phyloP scores from a whole-genome alignment of 345 rosid genomes.

The Noccaea bulbosa region DNA sequence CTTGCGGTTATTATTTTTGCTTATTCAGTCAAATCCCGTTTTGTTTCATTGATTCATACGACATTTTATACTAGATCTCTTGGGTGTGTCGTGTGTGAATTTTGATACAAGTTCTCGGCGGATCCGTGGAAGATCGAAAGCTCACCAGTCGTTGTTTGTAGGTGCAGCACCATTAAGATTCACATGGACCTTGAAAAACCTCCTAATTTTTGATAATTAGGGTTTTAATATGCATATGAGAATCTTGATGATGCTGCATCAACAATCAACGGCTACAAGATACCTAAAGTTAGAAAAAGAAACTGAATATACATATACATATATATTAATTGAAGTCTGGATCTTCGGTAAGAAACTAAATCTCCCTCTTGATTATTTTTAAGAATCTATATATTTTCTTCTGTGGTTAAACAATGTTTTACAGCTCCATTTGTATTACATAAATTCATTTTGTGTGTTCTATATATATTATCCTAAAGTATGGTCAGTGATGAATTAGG shows the following conservation, averaged over 20 bases:
- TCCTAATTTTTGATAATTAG: slow-evolving; percentile 22
- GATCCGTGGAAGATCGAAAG: slow-evolving; percentile 38
- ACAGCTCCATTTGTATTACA: neutral
- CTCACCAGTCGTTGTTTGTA: slow-evolving; percentile 69
- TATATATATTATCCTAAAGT: neutral
- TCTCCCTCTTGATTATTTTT: slow-evolving; percentile 2
- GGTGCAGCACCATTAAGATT: slow-evolving; percentile 97
- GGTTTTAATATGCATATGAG: slow-evolving; percentile 60
- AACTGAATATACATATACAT: neutral
- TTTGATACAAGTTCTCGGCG: slow-evolving; percentile 4
- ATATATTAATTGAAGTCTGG: neutral
- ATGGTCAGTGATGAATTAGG: slow-evolving; percentile 9
- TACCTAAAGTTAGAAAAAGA: slow-evolving; percentile 12
- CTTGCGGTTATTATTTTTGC: neutral
- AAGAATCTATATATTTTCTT: neutral
- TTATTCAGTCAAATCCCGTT: neutral
- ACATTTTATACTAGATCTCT: neutral
- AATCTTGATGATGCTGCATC: slow-evolving; percentile 99
- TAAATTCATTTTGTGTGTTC: neutral
- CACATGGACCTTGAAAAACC: slow-evolving; percentile 56
- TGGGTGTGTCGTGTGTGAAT: slow-evolving; percentile 4
- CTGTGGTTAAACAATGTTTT: neutral
- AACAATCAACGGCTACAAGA: slow-evolving; percentile 64
- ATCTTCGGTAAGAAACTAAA: slow-evolving; percentile 30
- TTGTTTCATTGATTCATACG: neutral